Percentiles rank a stretch among this genome's conserved stretches.
Conservation (phyloP, 305 asterid species). For the Solanum aculeatissimum region DNA sequence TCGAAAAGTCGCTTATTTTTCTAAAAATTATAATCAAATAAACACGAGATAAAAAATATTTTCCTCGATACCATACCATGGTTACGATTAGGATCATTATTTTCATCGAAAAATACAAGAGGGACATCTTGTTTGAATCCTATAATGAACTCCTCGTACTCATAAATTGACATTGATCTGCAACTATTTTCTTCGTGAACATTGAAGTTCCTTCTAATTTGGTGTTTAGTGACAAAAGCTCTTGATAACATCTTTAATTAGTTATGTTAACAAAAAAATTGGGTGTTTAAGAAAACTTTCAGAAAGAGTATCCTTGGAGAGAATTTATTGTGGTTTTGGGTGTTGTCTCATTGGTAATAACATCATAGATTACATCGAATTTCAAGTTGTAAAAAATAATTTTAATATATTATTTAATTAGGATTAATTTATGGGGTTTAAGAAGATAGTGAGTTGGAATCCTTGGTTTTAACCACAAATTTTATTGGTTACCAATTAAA, state of each 20-base stretch:
- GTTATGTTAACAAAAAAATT: background rate
- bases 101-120: conserved; percentile 7
- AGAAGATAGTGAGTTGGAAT: background rate
- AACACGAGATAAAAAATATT: background rate
- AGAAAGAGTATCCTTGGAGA: background rate
- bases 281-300: background rate
- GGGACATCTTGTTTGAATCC: conserved; percentile 44
- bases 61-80: background rate
- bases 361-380: background rate
- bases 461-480: background rate
- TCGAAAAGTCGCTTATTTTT: background rate
- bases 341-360: background rate
- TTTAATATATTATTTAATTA: background rate
- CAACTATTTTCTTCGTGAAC: conserved; percentile 20
- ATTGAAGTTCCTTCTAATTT: background rate
- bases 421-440: background rate
- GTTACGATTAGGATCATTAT: background rate
- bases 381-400: background rate
- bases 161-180: conserved; percentile 23
- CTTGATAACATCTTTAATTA: conserved; percentile 21
- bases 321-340: background rate
- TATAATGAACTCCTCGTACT: conserved; percentile 27
- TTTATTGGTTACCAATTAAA: background rate
- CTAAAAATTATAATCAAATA: background rate
- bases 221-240: conserved; percentile 19